Percentiles rank a stretch among this genome's conserved stretches.
These are phyloP conservation scores for Hanseniaspora singularis DNA, from an alignment of 805 yeast genomes.

Conservation along the genomic window DNA sequence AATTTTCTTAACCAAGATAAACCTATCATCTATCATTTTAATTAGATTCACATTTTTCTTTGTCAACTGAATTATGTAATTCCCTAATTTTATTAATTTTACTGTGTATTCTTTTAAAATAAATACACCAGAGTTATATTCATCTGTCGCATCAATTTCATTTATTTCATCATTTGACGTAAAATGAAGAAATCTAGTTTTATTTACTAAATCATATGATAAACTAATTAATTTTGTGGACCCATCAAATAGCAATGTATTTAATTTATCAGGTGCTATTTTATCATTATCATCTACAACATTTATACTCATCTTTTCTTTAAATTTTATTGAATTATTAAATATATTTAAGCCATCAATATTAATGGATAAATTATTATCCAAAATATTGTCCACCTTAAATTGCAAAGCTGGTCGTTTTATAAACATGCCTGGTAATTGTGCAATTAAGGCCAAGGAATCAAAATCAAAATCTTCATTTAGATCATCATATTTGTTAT, in stretches of 20 bases:
- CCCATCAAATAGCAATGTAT: neutral
- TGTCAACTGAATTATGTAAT: conserved; percentile 6
- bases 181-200: conserved; percentile 11
- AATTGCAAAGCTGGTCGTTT: neutral
- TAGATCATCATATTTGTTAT: conserved; percentile 7
- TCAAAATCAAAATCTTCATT: neutral
- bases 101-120: conserved; percentile 10
- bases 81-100: neutral
- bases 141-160: conserved; percentile 9
- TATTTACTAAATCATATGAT: neutral
- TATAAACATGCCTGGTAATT: conserved; percentile 4
- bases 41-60: conserved; percentile 4
- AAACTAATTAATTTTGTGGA: conserved; percentile 1
- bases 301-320: conserved; percentile 8
- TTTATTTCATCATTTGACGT: conserved; percentile 10
- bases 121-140: conserved; percentile 9
- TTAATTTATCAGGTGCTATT: neutral
- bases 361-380: neutral
- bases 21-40: conserved; percentile 7
- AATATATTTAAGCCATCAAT: neutral
- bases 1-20: neutral
- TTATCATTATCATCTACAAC: conserved; percentile 1
- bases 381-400: neutral
- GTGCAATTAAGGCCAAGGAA: neutral
- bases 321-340: conserved; percentile 1